phyloP scores from a whole-genome alignment of 1,284 basidiomycete genomes.

The Ustilago lituana region DNA sequence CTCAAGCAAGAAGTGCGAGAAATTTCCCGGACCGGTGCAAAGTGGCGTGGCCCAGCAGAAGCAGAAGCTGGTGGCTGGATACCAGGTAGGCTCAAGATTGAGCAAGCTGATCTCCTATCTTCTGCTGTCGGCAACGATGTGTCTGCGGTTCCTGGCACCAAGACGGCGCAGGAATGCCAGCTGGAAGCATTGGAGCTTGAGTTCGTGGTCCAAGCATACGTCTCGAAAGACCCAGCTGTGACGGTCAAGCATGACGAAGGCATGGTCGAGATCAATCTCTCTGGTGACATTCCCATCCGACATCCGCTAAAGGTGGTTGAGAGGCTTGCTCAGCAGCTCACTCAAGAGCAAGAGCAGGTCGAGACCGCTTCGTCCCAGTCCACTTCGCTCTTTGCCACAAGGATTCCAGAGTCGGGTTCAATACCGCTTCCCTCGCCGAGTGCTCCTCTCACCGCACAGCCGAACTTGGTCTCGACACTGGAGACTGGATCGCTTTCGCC shows the following conservation, averaged over 20 bases:
- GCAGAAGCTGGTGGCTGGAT: conserved; percentile 25
- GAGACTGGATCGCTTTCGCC: conserved; percentile 9
- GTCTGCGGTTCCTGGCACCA: conserved; percentile 1
- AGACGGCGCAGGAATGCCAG: conserved; percentile 36
- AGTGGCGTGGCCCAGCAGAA: conserved; percentile 33
- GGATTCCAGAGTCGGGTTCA: conserved; percentile 25
- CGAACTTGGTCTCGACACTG: not conserved
- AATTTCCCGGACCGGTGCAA: conserved; percentile 34
- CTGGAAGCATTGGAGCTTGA: conserved; percentile 45
- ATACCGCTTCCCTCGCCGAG: conserved; percentile 36
- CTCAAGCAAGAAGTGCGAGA: conserved; percentile 57
- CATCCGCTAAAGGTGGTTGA: conserved; percentile 40
- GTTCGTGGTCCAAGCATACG: conserved; percentile 42
- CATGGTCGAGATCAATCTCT: conserved; percentile 41
- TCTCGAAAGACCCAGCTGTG: conserved; percentile 38
- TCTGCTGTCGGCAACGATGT: conserved; percentile 20
- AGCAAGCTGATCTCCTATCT: conserved; percentile 27
- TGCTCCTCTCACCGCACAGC: conserved; percentile 17
- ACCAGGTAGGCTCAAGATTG: conserved; percentile 33
- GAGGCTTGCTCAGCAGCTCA: conserved; percentile 34
- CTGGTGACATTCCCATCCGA: conserved; percentile 40
- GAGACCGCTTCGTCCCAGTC: not conserved
- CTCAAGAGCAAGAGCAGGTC: conserved; percentile 3
- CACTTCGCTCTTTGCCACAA: conserved; percentile 20
- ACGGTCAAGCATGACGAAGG: conserved; percentile 35